These are phyloP conservation scores for Eimeria necatrix DNA, from an alignment of 169 alveolate species.

Conservation along the genomic window DNA sequence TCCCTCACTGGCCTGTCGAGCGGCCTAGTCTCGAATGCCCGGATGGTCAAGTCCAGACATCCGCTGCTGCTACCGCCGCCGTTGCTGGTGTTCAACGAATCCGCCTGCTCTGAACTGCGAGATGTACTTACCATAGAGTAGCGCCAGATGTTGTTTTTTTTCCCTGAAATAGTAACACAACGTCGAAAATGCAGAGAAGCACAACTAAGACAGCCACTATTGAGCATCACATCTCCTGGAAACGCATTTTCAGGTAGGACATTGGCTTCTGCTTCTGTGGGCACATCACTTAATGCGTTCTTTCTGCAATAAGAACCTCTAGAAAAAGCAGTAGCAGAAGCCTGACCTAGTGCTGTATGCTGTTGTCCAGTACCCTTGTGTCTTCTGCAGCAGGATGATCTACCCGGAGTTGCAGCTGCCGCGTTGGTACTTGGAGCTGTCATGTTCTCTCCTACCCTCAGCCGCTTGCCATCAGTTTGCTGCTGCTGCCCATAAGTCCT, in stretches of 20 bases:
- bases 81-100: conserved; percentile 4
- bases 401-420: conserved; percentile 29
- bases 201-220: too few species aligned
- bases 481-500: conserved; percentile 69
- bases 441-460: conserved; percentile 50
- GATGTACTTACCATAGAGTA: conserved; percentile 65
- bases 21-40: conserved; percentile 34
- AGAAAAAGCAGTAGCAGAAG: neutral
- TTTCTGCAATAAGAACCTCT: neutral
- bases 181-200: too few species aligned
- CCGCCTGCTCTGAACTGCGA: conserved; percentile 42
- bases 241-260: too few species aligned
- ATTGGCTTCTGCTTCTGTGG: too few species aligned
- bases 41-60: conserved; percentile 71
- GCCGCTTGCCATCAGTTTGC: conserved; percentile 34
- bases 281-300: neutral
- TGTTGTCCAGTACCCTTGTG: conserved; percentile 52
- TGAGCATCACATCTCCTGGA: too few species aligned
- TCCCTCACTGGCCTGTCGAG: conserved; percentile 60
- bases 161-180: conserved; percentile 23
- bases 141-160: conserved; percentile 80
- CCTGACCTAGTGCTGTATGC: conserved; percentile 40
- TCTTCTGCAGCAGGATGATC: conserved; percentile 63
- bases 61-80: conserved; percentile 54
- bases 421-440: neutral